These are phyloP conservation scores for Pachysandra terminalis DNA, from an alignment of 164 flowering plant genomes.

Conservation along the genomic window DNA sequence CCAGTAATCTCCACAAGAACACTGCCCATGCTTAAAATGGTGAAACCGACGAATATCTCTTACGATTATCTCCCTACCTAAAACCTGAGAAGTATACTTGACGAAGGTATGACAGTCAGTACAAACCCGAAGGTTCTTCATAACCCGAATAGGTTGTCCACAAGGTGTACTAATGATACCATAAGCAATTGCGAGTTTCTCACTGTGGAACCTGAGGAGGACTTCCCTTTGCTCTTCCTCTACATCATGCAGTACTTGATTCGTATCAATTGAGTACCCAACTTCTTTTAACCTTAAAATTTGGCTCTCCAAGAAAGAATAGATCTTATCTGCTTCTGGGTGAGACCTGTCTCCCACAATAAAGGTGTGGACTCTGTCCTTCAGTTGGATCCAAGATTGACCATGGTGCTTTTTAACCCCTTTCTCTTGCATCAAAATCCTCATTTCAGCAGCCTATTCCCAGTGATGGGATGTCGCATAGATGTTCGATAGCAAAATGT, in stretches of 20 bases:
- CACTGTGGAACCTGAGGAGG: constrained; percentile 44
- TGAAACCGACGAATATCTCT: constrained; percentile 52
- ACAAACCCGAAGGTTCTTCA: constrained; percentile 54
- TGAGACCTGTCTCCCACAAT: constrained; percentile 40
- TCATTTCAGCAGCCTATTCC: constrained; percentile 51
- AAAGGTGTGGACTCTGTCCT: constrained; percentile 34
- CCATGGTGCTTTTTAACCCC: constrained; percentile 53
- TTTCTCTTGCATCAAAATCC: constrained; percentile 50
- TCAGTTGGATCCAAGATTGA: constrained; percentile 58
- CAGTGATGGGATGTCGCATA: constrained; percentile 39
- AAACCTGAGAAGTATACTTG: constrained; percentile 44
- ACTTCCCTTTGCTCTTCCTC: constrained; percentile 46
- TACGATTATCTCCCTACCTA: constrained; percentile 39
- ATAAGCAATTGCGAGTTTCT: constrained; percentile 44
- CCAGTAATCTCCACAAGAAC: constrained; percentile 63
- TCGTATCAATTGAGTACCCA: constrained; percentile 32
- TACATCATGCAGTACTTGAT: constrained; percentile 36
- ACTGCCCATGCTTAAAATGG: constrained; percentile 44
- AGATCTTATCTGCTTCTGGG: constrained; percentile 28
- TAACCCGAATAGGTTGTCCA: constrained; percentile 32
- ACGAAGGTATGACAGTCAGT: constrained; percentile 45
- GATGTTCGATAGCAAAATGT: constrained; percentile 49
- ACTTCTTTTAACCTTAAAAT: constrained; percentile 38
- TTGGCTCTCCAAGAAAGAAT: constrained; percentile 37
- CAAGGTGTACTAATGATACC: constrained; percentile 37